phyloP scores from a whole-genome alignment of 805 yeast species.

The Yamadazyma sp. region DNA sequence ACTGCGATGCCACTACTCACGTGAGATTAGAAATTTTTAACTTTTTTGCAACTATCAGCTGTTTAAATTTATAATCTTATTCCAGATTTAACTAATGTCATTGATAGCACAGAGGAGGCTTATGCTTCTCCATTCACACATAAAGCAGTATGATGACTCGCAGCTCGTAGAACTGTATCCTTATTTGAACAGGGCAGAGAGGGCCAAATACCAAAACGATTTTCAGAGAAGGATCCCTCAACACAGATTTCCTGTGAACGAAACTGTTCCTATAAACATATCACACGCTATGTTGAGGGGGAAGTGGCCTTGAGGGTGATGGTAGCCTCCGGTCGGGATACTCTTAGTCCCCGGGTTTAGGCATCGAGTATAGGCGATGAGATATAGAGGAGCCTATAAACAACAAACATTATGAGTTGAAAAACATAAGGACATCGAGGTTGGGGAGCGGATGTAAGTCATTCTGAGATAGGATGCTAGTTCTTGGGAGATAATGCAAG shows the following conservation, averaged over 20 bases:
- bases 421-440: no score
- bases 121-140: constrained; percentile 13
- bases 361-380: no score
- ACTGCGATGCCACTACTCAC: constrained; percentile 2
- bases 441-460: no score
- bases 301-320: no score
- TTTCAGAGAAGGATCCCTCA: constrained; percentile 3
- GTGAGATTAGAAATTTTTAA: constrained; percentile 8
- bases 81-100: no score
- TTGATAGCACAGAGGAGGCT: constrained; percentile 11
- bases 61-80: no score
- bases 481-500: no score
- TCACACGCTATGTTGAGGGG: constrained; percentile 2
- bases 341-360: no score
- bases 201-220: constrained; percentile 7
- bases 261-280: constrained; percentile 1
- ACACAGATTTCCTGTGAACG: constrained; percentile 7
- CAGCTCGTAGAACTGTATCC: constrained; percentile 15
- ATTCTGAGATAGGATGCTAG: no score
- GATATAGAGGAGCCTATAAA: no score
- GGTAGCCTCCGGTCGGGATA: no score
- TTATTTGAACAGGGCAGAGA: constrained; percentile 7
- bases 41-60: constrained; percentile 6
- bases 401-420: no score
- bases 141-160: constrained; percentile 7